Evolutionary conservation across 164 flowering plant species (phyloP).

Genomic region (Piper longum): DNA sequence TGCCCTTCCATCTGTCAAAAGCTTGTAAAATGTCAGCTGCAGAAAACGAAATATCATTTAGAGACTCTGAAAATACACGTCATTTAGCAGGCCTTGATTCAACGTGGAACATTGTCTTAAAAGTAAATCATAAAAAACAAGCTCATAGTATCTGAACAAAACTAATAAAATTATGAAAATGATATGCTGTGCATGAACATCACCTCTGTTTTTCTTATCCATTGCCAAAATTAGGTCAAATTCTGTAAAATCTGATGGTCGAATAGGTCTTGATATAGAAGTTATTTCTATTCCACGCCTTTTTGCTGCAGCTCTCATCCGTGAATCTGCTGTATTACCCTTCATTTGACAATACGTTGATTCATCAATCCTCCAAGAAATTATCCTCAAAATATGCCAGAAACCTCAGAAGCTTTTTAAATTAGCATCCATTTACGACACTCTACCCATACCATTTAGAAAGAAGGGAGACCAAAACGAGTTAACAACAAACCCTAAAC

Average conservation of each 20-base stretch:
- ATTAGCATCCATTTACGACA: background rate
- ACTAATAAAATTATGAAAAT: no score
- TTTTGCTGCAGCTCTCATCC: constrained; percentile 86
- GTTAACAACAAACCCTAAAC: no score
- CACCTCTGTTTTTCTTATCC: constrained; percentile 88
- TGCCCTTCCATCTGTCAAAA: constrained; percentile 59
- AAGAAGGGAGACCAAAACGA: no score
- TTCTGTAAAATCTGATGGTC: constrained; percentile 14
- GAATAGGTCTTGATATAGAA: constrained; percentile 74
- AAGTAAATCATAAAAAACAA: no score
- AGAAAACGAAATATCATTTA: constrained; percentile 2
- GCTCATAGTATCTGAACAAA: no score
- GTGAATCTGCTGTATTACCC: constrained; percentile 80
- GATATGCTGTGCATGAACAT: background rate
- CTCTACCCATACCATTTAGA: no score
- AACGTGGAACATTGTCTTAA: background rate
- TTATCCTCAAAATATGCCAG: background rate
- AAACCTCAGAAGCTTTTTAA: background rate
- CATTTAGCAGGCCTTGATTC: background rate
- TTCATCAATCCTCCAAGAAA: background rate
- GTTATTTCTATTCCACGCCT: constrained; percentile 82
- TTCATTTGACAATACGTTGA: constrained; percentile 7
- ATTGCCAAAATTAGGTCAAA: constrained; percentile 60
- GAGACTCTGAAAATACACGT: background rate
- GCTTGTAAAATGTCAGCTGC: constrained; percentile 68